These are phyloP conservation scores for Voacanga thouarsii DNA, from an alignment of 257 asterid genomes.

Conservation along the genomic window DNA sequence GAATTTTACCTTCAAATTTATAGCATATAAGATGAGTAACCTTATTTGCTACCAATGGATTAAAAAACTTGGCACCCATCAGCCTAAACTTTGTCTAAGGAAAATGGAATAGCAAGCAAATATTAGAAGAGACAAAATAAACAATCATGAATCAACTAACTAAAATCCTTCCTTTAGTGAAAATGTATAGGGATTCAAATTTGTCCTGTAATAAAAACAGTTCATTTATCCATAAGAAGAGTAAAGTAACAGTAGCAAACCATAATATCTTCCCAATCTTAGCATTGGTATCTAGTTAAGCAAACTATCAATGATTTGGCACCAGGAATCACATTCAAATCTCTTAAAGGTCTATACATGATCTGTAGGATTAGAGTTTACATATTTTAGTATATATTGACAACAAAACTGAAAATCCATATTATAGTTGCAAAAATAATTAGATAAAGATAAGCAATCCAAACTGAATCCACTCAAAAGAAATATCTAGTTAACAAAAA, in stretches of 20 bases:
- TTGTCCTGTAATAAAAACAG: neutral
- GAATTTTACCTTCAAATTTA: constrained; percentile 76
- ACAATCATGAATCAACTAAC: neutral
- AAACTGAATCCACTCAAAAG: neutral
- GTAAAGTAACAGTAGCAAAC: constrained; percentile 34
- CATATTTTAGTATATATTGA: neutral
- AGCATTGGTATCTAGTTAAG: constrained; percentile 82
- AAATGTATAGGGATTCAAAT: neutral
- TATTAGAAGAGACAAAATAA: neutral
- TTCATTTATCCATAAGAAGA: constrained; percentile 16
- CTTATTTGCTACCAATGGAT: constrained; percentile 71
- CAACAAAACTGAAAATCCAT: neutral
- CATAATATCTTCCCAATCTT: constrained; percentile 81
- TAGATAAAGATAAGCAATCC: neutral
- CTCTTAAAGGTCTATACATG: constrained; percentile 65
- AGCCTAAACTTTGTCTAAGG: constrained; percentile 78
- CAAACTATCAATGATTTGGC: constrained; percentile 66
- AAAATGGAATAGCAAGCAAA: constrained; percentile 26
- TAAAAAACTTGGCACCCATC: constrained; percentile 90
- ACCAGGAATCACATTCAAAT: constrained; percentile 75
- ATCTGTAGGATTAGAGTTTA: constrained; percentile 45
- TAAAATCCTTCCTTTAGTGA: neutral
- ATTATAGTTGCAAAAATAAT: neutral
- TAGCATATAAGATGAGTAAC: constrained; percentile 96
- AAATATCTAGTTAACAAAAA: no score